These are phyloP conservation scores for Chlorella sp. DNA, from an alignment of 139 green algal genomes.

Conservation along the genomic window DNA sequence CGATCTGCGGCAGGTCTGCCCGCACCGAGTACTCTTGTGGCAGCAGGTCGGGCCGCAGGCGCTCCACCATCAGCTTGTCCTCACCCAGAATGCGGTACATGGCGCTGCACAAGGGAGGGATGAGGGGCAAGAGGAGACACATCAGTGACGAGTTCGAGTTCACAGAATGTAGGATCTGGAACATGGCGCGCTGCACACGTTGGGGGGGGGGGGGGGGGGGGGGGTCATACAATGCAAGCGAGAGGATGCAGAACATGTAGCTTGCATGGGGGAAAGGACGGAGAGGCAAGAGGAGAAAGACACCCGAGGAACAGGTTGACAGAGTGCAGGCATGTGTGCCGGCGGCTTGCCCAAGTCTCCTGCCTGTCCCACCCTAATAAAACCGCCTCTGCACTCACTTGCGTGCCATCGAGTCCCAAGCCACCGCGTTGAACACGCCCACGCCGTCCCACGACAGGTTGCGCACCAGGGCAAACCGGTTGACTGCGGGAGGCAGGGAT, in stretches of 20 bases:
- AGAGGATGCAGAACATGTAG: conserved; percentile 74
- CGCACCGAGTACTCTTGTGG: conserved; percentile 59
- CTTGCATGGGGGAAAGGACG: neutral
- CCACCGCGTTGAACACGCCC: conserved; percentile 57
- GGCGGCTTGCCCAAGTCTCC: too few species aligned
- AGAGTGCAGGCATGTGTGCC: too few species aligned
- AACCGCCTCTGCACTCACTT: neutral
- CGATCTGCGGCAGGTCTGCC: conserved; percentile 72
- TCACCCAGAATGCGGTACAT: conserved; percentile 86
- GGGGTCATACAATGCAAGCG: neutral
- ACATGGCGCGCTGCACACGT: neutral
- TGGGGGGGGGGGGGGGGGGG: neutral
- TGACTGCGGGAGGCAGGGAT: conserved; percentile 60
- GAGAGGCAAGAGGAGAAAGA: too few species aligned
- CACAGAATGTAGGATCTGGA: neutral
- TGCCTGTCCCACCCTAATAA: too few species aligned
- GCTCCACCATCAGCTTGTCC: conserved; percentile 88
- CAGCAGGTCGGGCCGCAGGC: conserved; percentile 71
- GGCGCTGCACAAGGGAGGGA: conserved; percentile 22
- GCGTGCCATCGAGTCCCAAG: conserved; percentile 67
- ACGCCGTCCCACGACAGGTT: conserved; percentile 46
- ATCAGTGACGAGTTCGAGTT: too few species aligned
- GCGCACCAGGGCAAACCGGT: conserved; percentile 82
- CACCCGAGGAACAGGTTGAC: too few species aligned
- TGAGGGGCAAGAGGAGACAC: neutral